A percentile compares a stretch with the other conserved stretches of the same genome.
These are phyloP conservation scores for Tephrocybe sp. DNA, from an alignment of 768 basidiomycete species.

Conservation along the genomic window DNA sequence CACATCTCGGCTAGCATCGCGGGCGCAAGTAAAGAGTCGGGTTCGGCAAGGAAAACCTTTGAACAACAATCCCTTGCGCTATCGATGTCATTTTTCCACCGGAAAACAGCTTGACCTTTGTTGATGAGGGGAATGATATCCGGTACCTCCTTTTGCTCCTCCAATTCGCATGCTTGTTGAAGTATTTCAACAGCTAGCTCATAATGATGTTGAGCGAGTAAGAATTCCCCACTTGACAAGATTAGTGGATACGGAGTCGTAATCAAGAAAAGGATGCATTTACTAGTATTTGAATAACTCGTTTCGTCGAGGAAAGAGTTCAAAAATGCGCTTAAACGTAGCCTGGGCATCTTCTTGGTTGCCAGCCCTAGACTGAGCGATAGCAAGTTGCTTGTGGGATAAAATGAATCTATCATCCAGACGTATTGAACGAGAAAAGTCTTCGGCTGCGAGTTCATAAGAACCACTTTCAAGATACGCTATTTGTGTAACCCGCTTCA, in stretches of 20 bases:
- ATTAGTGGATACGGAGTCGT: background rate
- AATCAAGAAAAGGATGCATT: constrained; percentile 22
- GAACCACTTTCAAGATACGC: constrained; percentile 87
- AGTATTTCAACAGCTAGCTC: constrained; percentile 89
- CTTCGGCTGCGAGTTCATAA: constrained; percentile 78
- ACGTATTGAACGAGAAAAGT: constrained; percentile 87
- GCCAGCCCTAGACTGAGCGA: constrained; percentile 90
- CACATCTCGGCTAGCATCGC: constrained; percentile 91
- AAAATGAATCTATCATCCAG: constrained; percentile 90
- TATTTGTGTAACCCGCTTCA: constrained; percentile 20
- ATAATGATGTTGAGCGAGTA: constrained; percentile 88
- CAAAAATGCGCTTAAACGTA: constrained; percentile 81
- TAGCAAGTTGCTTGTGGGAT: constrained; percentile 93
- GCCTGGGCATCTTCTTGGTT: constrained; percentile 81
- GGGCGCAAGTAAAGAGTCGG: constrained; percentile 93
- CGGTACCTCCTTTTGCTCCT: constrained; percentile 63
- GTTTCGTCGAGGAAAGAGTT: constrained; percentile 78
- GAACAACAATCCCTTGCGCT: constrained; percentile 84
- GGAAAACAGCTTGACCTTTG: constrained; percentile 95
- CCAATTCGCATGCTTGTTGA: constrained; percentile 85
- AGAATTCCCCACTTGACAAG: constrained; percentile 77
- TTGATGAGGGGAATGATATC: constrained; percentile 95
- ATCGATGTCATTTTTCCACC: constrained; percentile 88
- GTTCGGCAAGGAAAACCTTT: constrained; percentile 82
- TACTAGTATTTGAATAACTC: constrained; percentile 96